These are phyloP conservation scores for Dioscorea dumetorum DNA, from an alignment of 106 monocot species.

Conservation along the genomic window DNA sequence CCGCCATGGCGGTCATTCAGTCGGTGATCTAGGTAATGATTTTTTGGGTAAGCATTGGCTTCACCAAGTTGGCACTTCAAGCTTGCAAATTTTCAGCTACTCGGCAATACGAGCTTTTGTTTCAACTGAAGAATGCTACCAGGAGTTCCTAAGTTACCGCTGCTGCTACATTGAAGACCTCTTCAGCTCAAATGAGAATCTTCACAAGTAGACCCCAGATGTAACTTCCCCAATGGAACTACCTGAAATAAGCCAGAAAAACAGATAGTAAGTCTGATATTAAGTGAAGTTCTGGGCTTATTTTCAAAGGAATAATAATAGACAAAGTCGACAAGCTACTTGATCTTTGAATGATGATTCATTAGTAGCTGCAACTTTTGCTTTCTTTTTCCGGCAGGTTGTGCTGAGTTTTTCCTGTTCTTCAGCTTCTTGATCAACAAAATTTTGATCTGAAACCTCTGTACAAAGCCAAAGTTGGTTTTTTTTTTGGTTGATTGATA, in stretches of 20 bases:
- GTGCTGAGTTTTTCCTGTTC: conserved; percentile 13
- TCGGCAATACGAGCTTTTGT: no score
- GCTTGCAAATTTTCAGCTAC: no score
- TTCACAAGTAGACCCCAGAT: neutral
- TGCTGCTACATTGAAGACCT: no score
- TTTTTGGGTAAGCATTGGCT: no score
- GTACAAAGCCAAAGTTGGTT: neutral
- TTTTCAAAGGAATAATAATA: neutral
- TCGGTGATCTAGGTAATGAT: no score
- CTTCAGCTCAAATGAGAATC: neutral
- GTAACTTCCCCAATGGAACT: conserved; percentile 11
- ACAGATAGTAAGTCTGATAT: no score
- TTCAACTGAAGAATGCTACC: no score
- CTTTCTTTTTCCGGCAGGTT: conserved; percentile 20
- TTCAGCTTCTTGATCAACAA: conserved; percentile 24
- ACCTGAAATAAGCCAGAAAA: conserved; percentile 9
- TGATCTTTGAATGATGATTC: conserved; percentile 12
- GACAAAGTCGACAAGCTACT: conserved; percentile 9
- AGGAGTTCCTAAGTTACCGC: no score
- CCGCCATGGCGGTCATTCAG: no score
- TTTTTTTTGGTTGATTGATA: neutral
- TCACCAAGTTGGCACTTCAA: no score
- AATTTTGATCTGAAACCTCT: conserved; percentile 50
- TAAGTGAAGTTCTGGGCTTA: no score
- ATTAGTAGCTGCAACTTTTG: conserved; percentile 8